These are phyloP conservation scores for Colletotrichum sp. DNA, from an alignment of 2,329 filamentous ascomycete genomes.

Conservation along the genomic window DNA sequence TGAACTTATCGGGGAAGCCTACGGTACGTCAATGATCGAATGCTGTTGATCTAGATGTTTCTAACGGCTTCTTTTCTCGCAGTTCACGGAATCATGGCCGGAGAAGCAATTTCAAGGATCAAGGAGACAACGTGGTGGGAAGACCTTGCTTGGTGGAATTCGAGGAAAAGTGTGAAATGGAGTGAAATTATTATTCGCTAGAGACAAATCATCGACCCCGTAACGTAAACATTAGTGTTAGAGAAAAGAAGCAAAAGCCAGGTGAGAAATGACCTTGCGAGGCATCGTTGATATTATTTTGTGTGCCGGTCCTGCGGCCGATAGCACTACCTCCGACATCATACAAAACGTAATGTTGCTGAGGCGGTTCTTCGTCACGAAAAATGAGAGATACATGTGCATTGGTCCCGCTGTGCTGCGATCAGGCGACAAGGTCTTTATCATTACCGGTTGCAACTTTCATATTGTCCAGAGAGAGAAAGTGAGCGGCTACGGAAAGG, in stretches of 20 bases:
- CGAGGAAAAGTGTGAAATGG: no score
- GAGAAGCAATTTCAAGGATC: no score
- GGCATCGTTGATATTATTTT: neutral
- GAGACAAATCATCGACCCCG: no score
- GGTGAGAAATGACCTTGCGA: neutral
- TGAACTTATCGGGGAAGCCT: no score
- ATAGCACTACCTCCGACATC: neutral
- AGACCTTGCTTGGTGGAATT: no score
- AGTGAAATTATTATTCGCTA: no score
- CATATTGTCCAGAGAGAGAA: neutral
- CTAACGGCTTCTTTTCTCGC: no score
- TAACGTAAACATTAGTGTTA: no score
- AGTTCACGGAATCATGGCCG: no score
- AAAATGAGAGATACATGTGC: neutral
- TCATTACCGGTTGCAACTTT: neutral
- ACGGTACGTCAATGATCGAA: no score
- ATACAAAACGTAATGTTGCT: neutral
- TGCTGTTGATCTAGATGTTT: no score
- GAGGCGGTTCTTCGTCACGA: neutral
- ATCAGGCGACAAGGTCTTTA: neutral
- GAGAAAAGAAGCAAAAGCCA: neutral
- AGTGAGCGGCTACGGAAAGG: neutral
- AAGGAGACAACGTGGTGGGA: no score
- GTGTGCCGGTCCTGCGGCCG: neutral
- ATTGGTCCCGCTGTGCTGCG: neutral